Percentiles rank a stretch among this genome's conserved stretches.
These are phyloP conservation scores for Scopulariopsis brevicaulis DNA, from an alignment of 2,329 filamentous ascomycete species.

Conservation along the genomic window DNA sequence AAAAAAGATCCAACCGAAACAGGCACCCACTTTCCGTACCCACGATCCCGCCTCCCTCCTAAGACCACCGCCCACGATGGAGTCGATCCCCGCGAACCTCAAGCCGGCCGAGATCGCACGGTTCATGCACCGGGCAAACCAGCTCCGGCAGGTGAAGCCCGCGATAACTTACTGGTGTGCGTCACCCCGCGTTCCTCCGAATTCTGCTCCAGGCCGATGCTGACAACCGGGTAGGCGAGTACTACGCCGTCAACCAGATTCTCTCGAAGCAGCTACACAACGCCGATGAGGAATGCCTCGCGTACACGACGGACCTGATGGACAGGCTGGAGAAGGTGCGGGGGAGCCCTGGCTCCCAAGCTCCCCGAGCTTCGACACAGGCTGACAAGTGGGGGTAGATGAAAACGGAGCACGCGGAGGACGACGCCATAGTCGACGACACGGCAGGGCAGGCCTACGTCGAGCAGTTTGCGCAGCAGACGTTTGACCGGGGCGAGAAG, in stretches of 20 bases:
- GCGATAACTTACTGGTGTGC: conserved; percentile 92
- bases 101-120: conserved; percentile 73
- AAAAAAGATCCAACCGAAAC: not conserved
- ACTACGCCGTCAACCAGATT: conserved; percentile 89
- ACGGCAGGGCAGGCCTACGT: conserved; percentile 81
- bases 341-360: not conserved
- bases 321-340: conserved; percentile 75
- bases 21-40: not conserved
- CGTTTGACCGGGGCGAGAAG: conserved; percentile 73
- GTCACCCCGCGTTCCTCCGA: conserved; percentile 18
- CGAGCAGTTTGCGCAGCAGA: conserved; percentile 85
- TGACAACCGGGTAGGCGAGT: conserved; percentile 51
- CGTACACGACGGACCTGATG: conserved; percentile 76
- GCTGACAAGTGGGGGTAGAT: conserved; percentile 29
- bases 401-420: conserved; percentile 60
- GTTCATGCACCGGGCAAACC: conserved; percentile 71
- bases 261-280: conserved; percentile 70
- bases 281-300: conserved; percentile 63
- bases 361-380: not conserved
- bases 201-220: not conserved
- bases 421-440: conserved; percentile 81
- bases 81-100: conserved; percentile 57
- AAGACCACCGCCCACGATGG: not conserved
- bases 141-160: conserved; percentile 76
- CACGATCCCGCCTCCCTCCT: not conserved